A percentile compares a stretch with the other conserved stretches of the same genome.
Conservation (phyloP, 1,284 basidiomycete genomes). For the Grifola frondosa region DNA sequence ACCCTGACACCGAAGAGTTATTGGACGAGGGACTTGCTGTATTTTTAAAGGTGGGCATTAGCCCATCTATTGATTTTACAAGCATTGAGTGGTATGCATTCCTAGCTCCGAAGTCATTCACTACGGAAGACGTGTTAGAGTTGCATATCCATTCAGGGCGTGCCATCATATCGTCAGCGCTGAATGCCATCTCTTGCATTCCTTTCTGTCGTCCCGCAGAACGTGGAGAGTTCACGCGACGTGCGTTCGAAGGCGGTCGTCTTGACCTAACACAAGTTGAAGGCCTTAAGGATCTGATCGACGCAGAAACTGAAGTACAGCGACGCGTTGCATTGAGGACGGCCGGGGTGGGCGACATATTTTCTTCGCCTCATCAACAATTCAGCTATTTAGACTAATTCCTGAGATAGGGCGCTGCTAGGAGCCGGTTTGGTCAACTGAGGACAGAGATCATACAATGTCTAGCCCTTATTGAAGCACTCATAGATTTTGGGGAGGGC, state of each 20-base stretch:
- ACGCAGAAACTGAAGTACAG: constrained; percentile 84
- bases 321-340: constrained; percentile 69
- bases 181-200: constrained; percentile 59
- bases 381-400: background rate
- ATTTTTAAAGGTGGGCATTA: constrained; percentile 64
- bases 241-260: constrained; percentile 76
- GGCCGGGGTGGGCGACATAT: constrained; percentile 50
- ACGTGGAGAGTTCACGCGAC: constrained; percentile 84
- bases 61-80: background rate
- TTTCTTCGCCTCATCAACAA: background rate
- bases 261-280: constrained; percentile 86
- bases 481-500: constrained; percentile 90
- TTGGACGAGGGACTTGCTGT: constrained; percentile 82
- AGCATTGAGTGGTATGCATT: background rate
- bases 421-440: constrained; percentile 60
- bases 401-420: constrained; percentile 61
- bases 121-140: constrained; percentile 81
- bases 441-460: constrained; percentile 66
- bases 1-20: constrained; percentile 58
- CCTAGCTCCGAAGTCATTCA: constrained; percentile 75
- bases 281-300: constrained; percentile 79
- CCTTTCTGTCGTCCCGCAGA: constrained; percentile 73
- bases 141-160: constrained; percentile 87
- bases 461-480: constrained; percentile 77
- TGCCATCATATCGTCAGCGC: constrained; percentile 70